These are phyloP conservation scores for Neolentinus lepideus DNA, from an alignment of 1,284 basidiomycete genomes.

Conservation along the genomic window DNA sequence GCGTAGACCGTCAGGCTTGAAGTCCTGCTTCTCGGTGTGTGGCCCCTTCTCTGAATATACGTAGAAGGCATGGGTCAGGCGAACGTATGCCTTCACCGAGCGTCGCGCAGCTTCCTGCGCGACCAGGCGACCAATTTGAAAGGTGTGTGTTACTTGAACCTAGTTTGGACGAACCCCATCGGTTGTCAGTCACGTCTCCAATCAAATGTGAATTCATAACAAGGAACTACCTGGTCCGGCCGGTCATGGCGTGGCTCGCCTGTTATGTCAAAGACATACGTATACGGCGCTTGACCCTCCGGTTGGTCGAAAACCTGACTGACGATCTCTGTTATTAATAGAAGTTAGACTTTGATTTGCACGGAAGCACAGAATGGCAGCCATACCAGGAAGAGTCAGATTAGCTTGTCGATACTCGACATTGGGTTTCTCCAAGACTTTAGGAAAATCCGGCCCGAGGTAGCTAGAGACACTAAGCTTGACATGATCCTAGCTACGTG, in stretches of 20 bases:
- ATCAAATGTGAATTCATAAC: conserved; percentile 2
- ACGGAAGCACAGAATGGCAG: conserved; percentile 9
- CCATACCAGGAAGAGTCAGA: conserved; percentile 57
- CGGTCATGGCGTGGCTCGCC: conserved; percentile 79
- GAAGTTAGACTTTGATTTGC: not conserved
- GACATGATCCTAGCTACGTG: not conserved
- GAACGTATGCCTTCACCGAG: conserved; percentile 70
- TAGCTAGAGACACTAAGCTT: conserved; percentile 41
- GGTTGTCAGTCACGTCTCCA: conserved; percentile 8
- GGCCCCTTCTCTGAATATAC: conserved; percentile 63
- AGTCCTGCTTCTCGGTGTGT: conserved; percentile 68
- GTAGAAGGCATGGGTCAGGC: conserved; percentile 79
- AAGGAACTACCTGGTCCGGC: conserved; percentile 56
- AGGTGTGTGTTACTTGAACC: conserved; percentile 78
- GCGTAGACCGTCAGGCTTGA: conserved; percentile 65
- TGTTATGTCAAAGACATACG: conserved; percentile 76
- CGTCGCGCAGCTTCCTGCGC: conserved; percentile 62
- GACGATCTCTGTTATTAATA: conserved; percentile 46
- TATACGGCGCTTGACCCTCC: conserved; percentile 55
- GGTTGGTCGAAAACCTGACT: conserved; percentile 62
- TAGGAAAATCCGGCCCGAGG: conserved; percentile 70
- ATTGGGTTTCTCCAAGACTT: conserved; percentile 54
- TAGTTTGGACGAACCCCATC: conserved; percentile 20
- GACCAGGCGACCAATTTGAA: conserved; percentile 61
- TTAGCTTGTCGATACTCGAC: conserved; percentile 86